phyloP scores from a whole-genome alignment of 495 filamentous ascomycete species.

The Pyronema omphalodes region DNA sequence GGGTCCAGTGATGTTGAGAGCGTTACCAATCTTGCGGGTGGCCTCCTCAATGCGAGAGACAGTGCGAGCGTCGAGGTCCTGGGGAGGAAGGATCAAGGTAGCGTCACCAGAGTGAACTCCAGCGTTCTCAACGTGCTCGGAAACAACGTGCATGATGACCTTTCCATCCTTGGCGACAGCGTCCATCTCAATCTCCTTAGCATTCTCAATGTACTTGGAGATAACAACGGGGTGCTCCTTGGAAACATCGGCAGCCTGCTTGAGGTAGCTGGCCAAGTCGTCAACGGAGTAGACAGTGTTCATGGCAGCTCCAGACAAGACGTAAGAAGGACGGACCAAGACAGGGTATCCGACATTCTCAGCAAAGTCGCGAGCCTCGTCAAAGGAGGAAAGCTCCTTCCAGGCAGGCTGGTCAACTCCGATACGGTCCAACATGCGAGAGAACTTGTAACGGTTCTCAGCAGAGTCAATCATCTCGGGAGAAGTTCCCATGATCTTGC shows the following conservation, averaged over 20 bases:
- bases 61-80: conserved; percentile 80
- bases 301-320: conserved; percentile 93
- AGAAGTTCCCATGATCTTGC: conserved; percentile 84
- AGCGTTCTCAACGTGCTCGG: conserved; percentile 89
- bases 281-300: conserved; percentile 80
- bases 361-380: conserved; percentile 73
- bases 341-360: conserved; percentile 77
- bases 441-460: conserved; percentile 98
- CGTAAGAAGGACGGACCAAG: conserved; percentile 83
- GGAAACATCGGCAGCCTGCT: conserved; percentile 78
- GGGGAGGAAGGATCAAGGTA: conserved; percentile 79
- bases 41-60: conserved; percentile 84
- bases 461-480: conserved; percentile 98
- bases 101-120: conserved; percentile 96
- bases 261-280: conserved; percentile 74
- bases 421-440: conserved; percentile 87
- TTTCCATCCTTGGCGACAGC: conserved; percentile 77
- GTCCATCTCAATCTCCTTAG: conserved; percentile 95
- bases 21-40: conserved; percentile 83
- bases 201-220: conserved; percentile 94
- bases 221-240: conserved; percentile 95
- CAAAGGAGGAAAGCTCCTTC: conserved; percentile 85
- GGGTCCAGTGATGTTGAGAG: conserved; percentile 88
- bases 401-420: conserved; percentile 93
- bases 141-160: conserved; percentile 80